Percentiles rank a stretch among this genome's conserved stretches.
phyloP scores from a whole-genome alignment of 106 monocot species.

The Xerophyta viscosa region DNA sequence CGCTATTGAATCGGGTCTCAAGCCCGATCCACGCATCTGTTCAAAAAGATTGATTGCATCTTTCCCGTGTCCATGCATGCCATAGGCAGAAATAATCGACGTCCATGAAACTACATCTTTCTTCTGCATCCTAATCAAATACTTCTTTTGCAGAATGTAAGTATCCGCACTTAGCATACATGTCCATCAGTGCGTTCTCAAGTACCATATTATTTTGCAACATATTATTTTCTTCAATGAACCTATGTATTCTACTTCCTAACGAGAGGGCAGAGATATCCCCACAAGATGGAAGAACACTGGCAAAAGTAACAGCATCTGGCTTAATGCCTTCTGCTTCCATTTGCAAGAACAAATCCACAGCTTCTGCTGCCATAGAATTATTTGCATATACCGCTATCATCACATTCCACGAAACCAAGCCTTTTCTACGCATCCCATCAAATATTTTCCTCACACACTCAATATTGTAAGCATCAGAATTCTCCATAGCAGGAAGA shows the following conservation, averaged over 20 bases:
- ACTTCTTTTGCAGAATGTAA: slow-evolving; percentile 49
- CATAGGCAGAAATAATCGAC: slow-evolving; percentile 77
- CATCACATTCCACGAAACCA: slow-evolving; percentile 92
- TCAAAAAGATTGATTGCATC: slow-evolving; percentile 57
- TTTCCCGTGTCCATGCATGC: slow-evolving; percentile 56
- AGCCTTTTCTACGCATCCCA: slow-evolving; percentile 32
- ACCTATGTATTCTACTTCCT: slow-evolving; percentile 49
- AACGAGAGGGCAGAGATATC: slow-evolving; percentile 47
- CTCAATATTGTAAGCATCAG: slow-evolving; percentile 9
- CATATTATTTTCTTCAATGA: slow-evolving; percentile 36
- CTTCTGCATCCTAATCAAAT: slow-evolving; percentile 47
- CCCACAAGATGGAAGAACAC: slow-evolving; percentile 71
- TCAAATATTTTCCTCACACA: slow-evolving; percentile 54
- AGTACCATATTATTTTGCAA: slow-evolving; percentile 55
- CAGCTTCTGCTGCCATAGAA: slow-evolving; percentile 42
- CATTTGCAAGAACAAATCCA: slow-evolving; percentile 59
- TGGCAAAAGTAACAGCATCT: slow-evolving; percentile 59
- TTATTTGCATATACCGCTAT: slow-evolving; percentile 64
- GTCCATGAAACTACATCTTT: slow-evolving; percentile 85
- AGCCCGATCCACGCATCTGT: slow-evolving; percentile 50
- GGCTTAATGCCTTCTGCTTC: slow-evolving; percentile 39
- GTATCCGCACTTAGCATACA: slow-evolving; percentile 79
- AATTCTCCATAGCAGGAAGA: slow-evolving; percentile 35
- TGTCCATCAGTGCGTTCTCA: slow-evolving; percentile 83
- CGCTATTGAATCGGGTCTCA: slow-evolving; percentile 65